Base-by-base conservation (phyloP, 805 yeast species). In the Pichia eremophila region DNA sequence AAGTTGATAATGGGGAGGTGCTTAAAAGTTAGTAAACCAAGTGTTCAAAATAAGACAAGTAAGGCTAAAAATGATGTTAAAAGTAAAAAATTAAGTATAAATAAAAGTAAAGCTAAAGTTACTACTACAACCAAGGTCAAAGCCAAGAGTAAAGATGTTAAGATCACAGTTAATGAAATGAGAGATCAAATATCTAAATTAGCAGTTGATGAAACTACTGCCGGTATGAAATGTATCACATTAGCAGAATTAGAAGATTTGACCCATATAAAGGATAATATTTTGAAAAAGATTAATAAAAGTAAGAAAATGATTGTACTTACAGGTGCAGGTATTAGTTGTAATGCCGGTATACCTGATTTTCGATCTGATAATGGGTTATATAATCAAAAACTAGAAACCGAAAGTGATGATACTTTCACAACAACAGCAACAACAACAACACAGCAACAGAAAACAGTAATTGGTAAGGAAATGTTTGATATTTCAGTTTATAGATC, bases 261-360 rank as follows among this genome's bases (percentile, higher is more conserved):
- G 12, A 17, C 25, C 9, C 41, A 28, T 17, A 31, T 48, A 17
- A 45, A 51, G 2, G 41, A 38, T 6, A 66, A 65, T 45, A 69
- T 77, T 22, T 65, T 71, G 45, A 70, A 68, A 54, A 45, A 57
- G 37, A 66, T 79, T 2, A 64, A 63, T 51, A 75, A 75, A 54
- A 63, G 80, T 43, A 70, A 74, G 46, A 79, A 74, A 56, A 68
- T 81, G n/a, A 72, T 84, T 19, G 73, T 85, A 5, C 69, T 90
- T 46, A 89, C 96, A 0, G 98, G 99, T 8, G 99, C 99, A 2
- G 99, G 99, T 0, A 88, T 91, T 49, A 87, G 96, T 15, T 88
- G 96, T 62, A 87, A 85, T 61, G 97, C 98, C 1, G 98, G 99
- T 0, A 93, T 91, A 42, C 99, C 99, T 3, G 98, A 91, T 62